Evolutionary conservation across 2,329 filamentous ascomycete genomes (phyloP), one percentile per base, ranked within the genome.

Genomic region (Ustilaginoidea virens): DNA sequence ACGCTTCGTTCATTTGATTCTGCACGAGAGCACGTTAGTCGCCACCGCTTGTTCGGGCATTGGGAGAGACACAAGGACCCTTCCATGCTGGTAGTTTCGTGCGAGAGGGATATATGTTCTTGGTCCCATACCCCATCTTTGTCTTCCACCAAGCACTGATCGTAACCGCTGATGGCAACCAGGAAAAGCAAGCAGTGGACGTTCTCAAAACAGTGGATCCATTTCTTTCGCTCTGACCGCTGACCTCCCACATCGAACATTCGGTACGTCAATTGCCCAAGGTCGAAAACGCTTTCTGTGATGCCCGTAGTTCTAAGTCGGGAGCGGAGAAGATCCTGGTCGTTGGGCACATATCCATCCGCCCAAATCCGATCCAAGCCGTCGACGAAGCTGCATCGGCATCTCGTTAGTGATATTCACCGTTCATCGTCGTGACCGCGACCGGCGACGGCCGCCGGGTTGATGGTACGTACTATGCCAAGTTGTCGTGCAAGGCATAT

Each of bases 241-340:
- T 93, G 86, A 40, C 86, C 87, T 68, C 86, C 86, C 25, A 94
- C 86, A 48, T 94, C 86, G 58, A 93, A 93, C 86, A 94, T 93
- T 42, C 85, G 75, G 63, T 93, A 94, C 33, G 85, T 93, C 39
- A 94, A 65, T 47, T 93, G 81, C 41, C 83, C 85, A 41, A 92
- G 92, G 52, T 90, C 90, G 60, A 94, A 93, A 18, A 81, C 90
- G 14, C 86, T 94, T 61, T 93, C 85, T 18, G 85, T 93, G 51
- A 94, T 93, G 75, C 86, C 86, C 15, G 86, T 93, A 3, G 86
- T 94, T 73, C 92, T 92, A 58, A 93, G 82, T 77, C 87, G 85
- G 43, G 86, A 93, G 44, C 85, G 78, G 33, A 94, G 76, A 17
- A 94, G 82, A 53, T 94, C 87, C 60, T 92, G 83, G 54, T 94